Evolutionary conservation across 1,284 basidiomycete genomes (phyloP).

Genomic region (Cryptococcus sp.): DNA sequence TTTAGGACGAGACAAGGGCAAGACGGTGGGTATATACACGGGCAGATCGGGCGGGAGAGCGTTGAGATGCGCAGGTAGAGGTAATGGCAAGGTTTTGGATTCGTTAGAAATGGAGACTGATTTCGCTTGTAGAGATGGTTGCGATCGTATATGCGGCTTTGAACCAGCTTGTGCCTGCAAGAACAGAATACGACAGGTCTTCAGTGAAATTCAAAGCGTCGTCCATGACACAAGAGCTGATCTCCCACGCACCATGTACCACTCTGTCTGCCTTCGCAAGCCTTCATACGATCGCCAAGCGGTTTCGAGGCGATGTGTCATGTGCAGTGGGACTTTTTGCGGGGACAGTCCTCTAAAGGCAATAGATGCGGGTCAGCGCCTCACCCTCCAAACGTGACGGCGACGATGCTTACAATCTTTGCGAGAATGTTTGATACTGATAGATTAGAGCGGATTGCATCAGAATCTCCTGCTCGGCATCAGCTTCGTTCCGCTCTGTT

Average conservation of each 20-base stretch:
- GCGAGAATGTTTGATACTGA: conserved; percentile 30
- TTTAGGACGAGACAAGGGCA: background rate
- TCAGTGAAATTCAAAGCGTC: too few species aligned
- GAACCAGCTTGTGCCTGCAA: background rate
- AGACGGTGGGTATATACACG: background rate
- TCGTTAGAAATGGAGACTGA: background rate
- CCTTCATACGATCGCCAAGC: conserved; percentile 38
- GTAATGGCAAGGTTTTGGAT: background rate
- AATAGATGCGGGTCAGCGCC: background rate
- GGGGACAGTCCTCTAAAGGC: conserved; percentile 4
- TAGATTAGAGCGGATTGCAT: conserved; percentile 33
- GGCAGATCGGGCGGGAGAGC: background rate
- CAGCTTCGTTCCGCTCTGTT: background rate
- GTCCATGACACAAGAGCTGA: too few species aligned
- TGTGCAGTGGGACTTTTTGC: conserved; percentile 22
- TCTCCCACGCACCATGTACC: conserved; percentile 11
- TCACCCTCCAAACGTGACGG: background rate
- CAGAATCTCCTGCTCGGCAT: conserved; percentile 26
- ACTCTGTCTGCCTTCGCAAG: conserved; percentile 25
- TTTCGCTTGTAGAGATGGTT: background rate
- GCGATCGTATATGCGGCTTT: background rate
- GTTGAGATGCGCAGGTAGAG: background rate
- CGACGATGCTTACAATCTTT: conserved; percentile 24
- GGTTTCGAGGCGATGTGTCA: conserved; percentile 28
- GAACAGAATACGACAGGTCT: background rate